These are phyloP conservation scores for Primulina eburnea DNA, from an alignment of 257 asterid genomes.

Conservation along the genomic window DNA sequence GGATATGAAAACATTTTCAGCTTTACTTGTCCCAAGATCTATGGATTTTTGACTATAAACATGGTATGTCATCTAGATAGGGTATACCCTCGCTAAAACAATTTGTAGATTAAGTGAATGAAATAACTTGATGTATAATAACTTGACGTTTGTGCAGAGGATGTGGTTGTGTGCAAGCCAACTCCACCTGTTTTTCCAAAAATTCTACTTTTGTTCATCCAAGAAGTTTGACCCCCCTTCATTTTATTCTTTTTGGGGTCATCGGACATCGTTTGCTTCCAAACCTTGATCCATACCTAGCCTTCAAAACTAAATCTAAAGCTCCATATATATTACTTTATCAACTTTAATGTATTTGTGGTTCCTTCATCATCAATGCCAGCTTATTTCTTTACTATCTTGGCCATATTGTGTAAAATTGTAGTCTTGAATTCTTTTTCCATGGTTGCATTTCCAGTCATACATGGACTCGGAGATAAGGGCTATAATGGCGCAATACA, in stretches of 20 bases:
- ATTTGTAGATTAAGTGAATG: too few species aligned
- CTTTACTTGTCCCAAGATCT: background rate
- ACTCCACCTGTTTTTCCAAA: too few species aligned
- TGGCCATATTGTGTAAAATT: background rate
- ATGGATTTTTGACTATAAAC: background rate
- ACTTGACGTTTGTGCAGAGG: too few species aligned
- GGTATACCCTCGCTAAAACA: background rate
- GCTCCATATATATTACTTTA: background rate
- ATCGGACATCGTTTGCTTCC: too few species aligned
- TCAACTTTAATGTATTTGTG: background rate
- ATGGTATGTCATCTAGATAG: background rate
- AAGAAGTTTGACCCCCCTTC: too few species aligned
- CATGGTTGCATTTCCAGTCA: slow-evolving; percentile 43
- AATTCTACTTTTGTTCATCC: too few species aligned
- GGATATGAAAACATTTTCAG: background rate
- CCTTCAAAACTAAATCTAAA: too few species aligned
- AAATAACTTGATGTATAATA: too few species aligned
- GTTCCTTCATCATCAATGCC: background rate
- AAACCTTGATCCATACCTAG: too few species aligned
- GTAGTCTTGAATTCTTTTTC: background rate
- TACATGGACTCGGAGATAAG: slow-evolving; percentile 94
- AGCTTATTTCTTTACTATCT: slow-evolving; percentile 11
- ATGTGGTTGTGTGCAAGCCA: too few species aligned
- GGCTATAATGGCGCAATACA: slow-evolving; percentile 95
- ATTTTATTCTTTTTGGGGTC: too few species aligned